Evolutionary conservation across 2,329 filamentous ascomycete genomes (phyloP), one percentile per base, ranked within the genome.

Genomic region (Chaetothyriales sp.): DNA sequence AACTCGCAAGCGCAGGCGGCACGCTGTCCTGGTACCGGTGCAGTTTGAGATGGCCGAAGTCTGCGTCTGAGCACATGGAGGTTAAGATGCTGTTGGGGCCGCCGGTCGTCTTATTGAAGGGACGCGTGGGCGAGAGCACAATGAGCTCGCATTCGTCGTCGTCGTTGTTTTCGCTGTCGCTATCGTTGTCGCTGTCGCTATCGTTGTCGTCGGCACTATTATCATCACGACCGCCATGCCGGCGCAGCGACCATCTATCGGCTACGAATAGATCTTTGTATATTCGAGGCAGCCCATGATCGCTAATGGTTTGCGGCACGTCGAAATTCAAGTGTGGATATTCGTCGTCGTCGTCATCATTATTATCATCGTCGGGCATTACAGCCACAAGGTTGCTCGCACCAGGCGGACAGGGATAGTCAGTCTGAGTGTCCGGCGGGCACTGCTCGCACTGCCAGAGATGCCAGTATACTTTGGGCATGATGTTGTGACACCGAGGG

Each of bases 401-500:
- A 15, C 32, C 32, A 15, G 9, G 10, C 5, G 10, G 10, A 15
- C 32, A 39, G 15, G 32, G 10, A 15, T 39, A 39, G 32, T 39
- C 32, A 12, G 10, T 10, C 32, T 39, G 32, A 15, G 15, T 12
- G 32, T 39, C 32, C 4, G 32, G 32, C 2, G 32, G 10, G 15
- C 32, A 39, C 10, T 9, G 10, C 12, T 39, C 32, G 32, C 45
- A 47, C 3, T 18, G 18, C 45, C 45, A 47, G 20, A 25, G 18
- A 18, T 28, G 28, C 45, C 45, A 47, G 9, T 47, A 18, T 8
- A 18, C 28, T 9, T 22, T 47, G 20, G 45, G 45, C 45, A 47
- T 25, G 25, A 47, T 47, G 19, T 25, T 32, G 0, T 70, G 67
- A 55, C 84, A 88, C 1, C 66, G 53, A 0, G 78, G 79, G 57